Evolutionary conservation across 257 asterid genomes (phyloP), one percentile per base, ranked within the genome.

Genomic region (Craterostigma plantagineum): DNA sequence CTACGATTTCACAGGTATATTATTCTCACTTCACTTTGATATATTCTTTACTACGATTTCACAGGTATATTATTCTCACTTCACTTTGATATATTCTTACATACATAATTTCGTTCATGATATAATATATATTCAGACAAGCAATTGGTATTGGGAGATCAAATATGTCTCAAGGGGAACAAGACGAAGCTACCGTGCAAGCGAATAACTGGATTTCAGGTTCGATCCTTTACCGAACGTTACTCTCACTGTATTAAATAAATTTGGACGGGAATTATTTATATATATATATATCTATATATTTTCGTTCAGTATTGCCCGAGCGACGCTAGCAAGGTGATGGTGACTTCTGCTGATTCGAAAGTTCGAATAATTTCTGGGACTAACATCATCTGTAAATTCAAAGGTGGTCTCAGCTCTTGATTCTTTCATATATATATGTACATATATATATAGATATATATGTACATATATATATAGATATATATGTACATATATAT

Each of bases 151-250:
- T 51, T 86, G 71, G 84, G 87, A 18, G 59, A 61, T 55, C 81
- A 77, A 51, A 51, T 81, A 49, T 60, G 72, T 60, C 52, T 78
- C 13, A 71, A 63, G 37, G 92, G 91, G 55, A 86, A 78, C n/a
- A n/a, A n/a, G 75, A 81, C 71, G 66, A 85, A 75, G 63, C 52
- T 50, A 42, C 43, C 77, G 36, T 77, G 73, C 58, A 86, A 71
- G 63, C 69, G 77, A 68, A 73, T 86, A 45, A 78, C 79, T 33
- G 97, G 97, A 60, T 76, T 86, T 65, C 86, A 85, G 95, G 95
- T 84, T 13, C 7, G 18, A 49, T 35, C 15, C 18, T 0, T 0
- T 36, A 10, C 35, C n/a, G 33, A 42, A n/a, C 33, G 14, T 10
- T 11, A 46, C 42, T 5, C 33, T 35, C 18, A 48, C 48, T 15